Evolutionary conservation across 2,329 filamentous ascomycete genomes (phyloP), one percentile per base, ranked within the genome.

Genomic region (Neobulgaria alba): DNA sequence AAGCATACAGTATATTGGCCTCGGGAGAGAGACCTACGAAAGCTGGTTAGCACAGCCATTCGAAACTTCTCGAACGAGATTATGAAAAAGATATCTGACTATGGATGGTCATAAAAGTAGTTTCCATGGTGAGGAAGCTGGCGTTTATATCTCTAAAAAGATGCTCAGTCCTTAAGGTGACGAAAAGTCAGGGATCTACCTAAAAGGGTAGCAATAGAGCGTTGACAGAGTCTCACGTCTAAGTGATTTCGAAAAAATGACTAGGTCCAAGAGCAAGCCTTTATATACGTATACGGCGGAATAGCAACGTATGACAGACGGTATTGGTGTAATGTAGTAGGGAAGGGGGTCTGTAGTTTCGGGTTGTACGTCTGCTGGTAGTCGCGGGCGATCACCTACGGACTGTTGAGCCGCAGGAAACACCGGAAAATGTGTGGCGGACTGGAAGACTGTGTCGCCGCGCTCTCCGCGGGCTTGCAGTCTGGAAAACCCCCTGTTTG

Each of bases 31-130:
- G 71, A 62, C 89, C 85, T 89, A 50, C 36, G 38, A 26, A 43
- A 48, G 34, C 38, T 43, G 29, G 23, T 37, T 45, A 56, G 23
- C 19, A 16, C 10, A 5, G 15, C 38, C 14, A 41, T 35, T 17
- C 33, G 29, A 12, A 14, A 10, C 19, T 3, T 30, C 7, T 23
- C 10, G 20, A 17, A 35, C 12, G n/a, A 18, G 9, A 21, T 2
- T 7, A 14, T 14, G 10, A 14, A 19, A 10, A 15, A 10, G 10
- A 29, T 15, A 16, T 69, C 79, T 67, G 66, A 85, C 86, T 86
- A 60, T 92, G 86, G 59, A 93, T 92, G 52, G 85, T 88, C 67
- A 93, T 92, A 66, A 93, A 93, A 21, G 86, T 92, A 52, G 83
- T 83, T 64, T 89, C 84, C 84, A 86, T 85, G 49, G 58, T 61